These are phyloP conservation scores for Solanum medicagineum DNA, from an alignment of 257 asterid species.

Conservation along the genomic window DNA sequence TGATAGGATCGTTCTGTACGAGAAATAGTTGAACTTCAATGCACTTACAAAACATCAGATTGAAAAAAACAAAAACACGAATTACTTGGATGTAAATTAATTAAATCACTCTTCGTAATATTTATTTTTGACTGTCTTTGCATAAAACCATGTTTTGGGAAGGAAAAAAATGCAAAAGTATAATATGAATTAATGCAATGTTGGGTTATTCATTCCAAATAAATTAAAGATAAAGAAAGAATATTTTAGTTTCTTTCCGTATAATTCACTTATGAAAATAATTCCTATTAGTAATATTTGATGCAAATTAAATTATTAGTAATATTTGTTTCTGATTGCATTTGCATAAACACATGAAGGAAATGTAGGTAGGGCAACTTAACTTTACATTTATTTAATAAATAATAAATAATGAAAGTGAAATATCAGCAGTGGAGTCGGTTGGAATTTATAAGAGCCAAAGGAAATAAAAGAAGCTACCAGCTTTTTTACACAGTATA, in stretches of 20 bases:
- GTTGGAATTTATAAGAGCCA: neutral
- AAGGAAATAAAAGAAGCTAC: neutral
- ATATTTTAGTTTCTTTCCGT: neutral
- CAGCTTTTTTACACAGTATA: neutral
- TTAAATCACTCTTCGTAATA: neutral
- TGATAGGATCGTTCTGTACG: too few species aligned
- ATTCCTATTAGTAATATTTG: too few species aligned
- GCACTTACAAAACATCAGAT: fast-evolving
- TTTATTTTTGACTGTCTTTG: neutral
- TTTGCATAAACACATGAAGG: neutral
- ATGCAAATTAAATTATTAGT: neutral
- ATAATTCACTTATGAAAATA: neutral
- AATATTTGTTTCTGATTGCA: neutral
- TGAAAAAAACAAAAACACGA: too few species aligned
- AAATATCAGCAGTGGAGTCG: neutral
- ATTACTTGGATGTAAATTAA: neutral
- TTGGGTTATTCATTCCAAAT: neutral
- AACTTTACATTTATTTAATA: neutral
- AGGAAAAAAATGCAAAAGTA: neutral
- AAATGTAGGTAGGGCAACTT: neutral
- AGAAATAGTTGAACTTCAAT: too few species aligned
- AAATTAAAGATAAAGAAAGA: neutral
- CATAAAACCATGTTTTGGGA: neutral
- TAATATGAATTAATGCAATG: neutral
- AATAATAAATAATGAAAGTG: neutral